Percentiles rank a stretch among this genome's conserved stretches.
These are phyloP conservation scores for Verticillium klebahnii DNA, from an alignment of 2,329 filamentous ascomycete species.

Conservation along the genomic window DNA sequence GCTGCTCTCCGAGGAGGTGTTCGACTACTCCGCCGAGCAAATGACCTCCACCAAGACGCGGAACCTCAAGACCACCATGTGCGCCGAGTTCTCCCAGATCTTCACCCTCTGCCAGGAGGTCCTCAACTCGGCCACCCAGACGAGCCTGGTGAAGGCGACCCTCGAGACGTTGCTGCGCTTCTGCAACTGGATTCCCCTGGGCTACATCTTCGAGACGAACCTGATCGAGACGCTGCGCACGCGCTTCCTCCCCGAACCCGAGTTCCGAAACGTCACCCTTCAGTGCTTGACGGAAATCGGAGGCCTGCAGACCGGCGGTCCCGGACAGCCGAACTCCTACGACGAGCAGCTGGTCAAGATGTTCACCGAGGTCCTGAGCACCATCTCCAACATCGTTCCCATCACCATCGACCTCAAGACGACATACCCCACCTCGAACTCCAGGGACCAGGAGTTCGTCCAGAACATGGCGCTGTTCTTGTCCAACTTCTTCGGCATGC, in stretches of 20 bases:
- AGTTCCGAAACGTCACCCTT: conserved; percentile 94
- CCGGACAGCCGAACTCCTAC: conserved; percentile 65
- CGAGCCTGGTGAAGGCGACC: conserved; percentile 90
- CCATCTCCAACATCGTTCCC: conserved; percentile 90
- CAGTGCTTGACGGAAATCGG: conserved; percentile 98
- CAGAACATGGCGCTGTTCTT: conserved; percentile 95
- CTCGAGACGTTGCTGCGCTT: conserved; percentile 93
- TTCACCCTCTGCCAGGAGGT: conserved; percentile 98
- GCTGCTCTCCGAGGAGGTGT: conserved; percentile 94
- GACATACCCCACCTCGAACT: conserved; percentile 88
- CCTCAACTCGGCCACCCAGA: conserved; percentile 80
- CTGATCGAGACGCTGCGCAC: conserved; percentile 92
- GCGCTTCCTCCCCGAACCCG: conserved; percentile 85
- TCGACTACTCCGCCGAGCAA: conserved; percentile 97
- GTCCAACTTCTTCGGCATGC: conserved; percentile 94
- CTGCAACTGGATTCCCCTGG: conserved; percentile 97
- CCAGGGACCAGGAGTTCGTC: conserved; percentile 93
- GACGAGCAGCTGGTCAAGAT: conserved; percentile 95
- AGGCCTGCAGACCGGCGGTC: conserved; percentile 77
- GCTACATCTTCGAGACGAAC: conserved; percentile 97
- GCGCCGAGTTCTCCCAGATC: conserved; percentile 95
- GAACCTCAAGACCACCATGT: conserved; percentile 98
- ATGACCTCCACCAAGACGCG: conserved; percentile 99
- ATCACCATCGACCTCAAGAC: conserved; percentile 83
- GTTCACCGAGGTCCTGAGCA: conserved; percentile 95